A percentile compares a stretch with the other conserved stretches of the same genome.
Evolutionary conservation across 208 protist genomes (phyloP).

Genomic region (Acanthamoeba sp.): DNA sequence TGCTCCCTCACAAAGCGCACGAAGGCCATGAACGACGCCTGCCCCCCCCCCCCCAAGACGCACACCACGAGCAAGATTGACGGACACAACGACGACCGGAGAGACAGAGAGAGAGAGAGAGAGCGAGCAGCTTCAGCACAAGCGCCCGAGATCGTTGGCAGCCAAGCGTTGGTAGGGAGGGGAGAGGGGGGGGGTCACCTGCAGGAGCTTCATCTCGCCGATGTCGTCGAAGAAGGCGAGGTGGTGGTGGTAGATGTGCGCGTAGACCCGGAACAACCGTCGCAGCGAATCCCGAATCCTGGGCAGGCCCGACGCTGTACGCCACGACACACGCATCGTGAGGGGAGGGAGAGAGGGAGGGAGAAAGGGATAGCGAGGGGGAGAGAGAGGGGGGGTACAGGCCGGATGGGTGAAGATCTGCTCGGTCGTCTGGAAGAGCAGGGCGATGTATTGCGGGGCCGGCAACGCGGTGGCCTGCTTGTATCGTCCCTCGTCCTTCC

Average conservation of each 20-base stretch:
- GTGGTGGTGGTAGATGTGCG: conserved; percentile 58
- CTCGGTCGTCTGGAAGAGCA: conserved; percentile 13
- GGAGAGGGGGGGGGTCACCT: neutral
- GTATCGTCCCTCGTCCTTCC: conserved; percentile 32
- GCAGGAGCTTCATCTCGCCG: conserved; percentile 58
- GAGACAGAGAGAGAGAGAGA: neutral
- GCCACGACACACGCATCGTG: neutral
- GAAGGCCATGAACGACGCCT: conserved; percentile 21
- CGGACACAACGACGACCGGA: neutral
- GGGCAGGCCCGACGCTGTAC: neutral
- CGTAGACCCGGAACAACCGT: conserved; percentile 53
- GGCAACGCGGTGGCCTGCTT: neutral
- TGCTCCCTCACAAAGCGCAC: conserved; percentile 35
- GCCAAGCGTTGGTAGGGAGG: neutral
- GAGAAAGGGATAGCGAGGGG: neutral
- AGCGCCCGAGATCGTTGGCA: too few relatives aligned
- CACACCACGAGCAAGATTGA: neutral
- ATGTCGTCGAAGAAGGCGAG: conserved; percentile 12
- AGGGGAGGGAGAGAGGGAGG: neutral
- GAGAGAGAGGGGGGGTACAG: neutral
- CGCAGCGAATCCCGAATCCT: neutral
- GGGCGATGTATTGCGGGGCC: conserved; percentile 23
- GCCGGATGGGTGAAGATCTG: conserved; percentile 1
- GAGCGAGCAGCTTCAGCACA: too few relatives aligned
- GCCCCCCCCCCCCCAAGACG: neutral